phyloP scores from a whole-genome alignment of 2,329 filamentous ascomycete genomes.

The Scedosporium minutisporum region DNA sequence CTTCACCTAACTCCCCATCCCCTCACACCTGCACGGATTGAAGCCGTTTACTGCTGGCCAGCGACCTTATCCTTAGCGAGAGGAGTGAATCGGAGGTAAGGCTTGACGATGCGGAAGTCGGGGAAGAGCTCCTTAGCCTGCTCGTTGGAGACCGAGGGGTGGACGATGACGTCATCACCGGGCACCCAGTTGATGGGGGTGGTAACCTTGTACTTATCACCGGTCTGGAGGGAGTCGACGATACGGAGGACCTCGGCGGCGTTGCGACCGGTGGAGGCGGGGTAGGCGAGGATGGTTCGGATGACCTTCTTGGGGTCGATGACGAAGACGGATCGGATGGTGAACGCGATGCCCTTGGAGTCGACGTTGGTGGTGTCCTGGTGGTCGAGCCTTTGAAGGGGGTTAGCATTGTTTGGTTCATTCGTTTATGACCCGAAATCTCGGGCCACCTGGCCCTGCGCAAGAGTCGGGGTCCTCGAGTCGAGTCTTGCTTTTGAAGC shows the following conservation, averaged over 20 bases:
- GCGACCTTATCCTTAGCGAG: conserved; percentile 45
- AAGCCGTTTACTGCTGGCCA: conserved; percentile 16
- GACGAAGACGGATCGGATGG: conserved; percentile 89
- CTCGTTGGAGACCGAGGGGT: conserved; percentile 70
- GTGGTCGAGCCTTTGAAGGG: conserved; percentile 53
- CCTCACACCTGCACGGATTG: not conserved
- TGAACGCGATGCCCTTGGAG: conserved; percentile 77
- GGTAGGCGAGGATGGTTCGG: conserved; percentile 85
- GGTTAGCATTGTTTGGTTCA: conserved; percentile 7
- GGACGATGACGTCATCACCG: conserved; percentile 87
- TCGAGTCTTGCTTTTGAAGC: too few relatives aligned
- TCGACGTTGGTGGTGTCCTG: conserved; percentile 76
- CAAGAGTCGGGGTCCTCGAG: not conserved
- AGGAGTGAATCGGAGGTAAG: conserved; percentile 65
- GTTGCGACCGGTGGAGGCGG: conserved; percentile 81
- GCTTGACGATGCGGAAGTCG: conserved; percentile 58
- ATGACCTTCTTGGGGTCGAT: conserved; percentile 93
- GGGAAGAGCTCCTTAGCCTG: conserved; percentile 85
- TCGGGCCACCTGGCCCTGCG: not conserved
- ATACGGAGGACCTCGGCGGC: conserved; percentile 69
- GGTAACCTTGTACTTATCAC: conserved; percentile 79
- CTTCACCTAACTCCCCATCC: not conserved
- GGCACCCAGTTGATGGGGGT: conserved; percentile 86
- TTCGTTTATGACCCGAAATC: too few relatives aligned
- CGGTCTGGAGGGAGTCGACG: conserved; percentile 69